phyloP scores from a whole-genome alignment of 441 rosid species.

The Eruca vesicaria region DNA sequence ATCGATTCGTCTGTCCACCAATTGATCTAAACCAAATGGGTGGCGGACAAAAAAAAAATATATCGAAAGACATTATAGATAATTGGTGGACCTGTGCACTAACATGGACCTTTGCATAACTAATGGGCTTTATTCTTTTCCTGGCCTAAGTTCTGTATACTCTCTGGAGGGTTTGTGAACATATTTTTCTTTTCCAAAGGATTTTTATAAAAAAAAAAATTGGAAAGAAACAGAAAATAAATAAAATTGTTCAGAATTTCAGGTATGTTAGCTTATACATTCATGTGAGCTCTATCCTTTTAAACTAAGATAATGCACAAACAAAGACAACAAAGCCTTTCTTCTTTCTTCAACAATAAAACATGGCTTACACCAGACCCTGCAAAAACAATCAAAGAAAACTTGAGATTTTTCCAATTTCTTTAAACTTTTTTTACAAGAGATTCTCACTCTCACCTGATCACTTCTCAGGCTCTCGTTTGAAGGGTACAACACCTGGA shows the following conservation, averaged over 20 bases:
- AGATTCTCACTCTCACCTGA: slow-evolving; percentile 8
- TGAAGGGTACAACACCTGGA: slow-evolving; percentile 50
- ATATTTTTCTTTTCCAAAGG: not conserved
- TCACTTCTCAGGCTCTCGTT: slow-evolving; percentile 66
- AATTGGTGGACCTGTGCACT: too few relatives aligned
- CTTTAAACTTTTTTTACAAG: not conserved
- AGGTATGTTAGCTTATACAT: slow-evolving; percentile 19
- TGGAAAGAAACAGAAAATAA: not conserved
- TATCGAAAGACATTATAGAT: too few relatives aligned
- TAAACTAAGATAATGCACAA: slow-evolving; percentile 36
- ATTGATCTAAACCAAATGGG: too few relatives aligned
- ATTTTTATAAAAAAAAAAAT: not conserved
- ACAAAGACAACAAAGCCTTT: slow-evolving; percentile 21
- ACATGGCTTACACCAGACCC: slow-evolving; percentile 5
- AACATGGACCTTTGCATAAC: not conserved
- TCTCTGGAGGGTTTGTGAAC: not conserved
- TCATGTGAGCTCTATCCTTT: slow-evolving; percentile 12
- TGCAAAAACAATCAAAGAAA: not conserved
- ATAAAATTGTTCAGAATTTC: not conserved
- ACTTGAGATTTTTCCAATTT: not conserved
- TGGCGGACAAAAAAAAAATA: too few relatives aligned
- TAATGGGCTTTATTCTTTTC: not conserved
- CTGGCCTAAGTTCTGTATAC: not conserved
- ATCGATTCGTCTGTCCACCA: too few relatives aligned
- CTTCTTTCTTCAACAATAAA: slow-evolving; percentile 15